Percentiles rank a stretch among this genome's conserved stretches.
These are phyloP conservation scores for Punctularia strigosozonata DNA, from an alignment of 768 basidiomycete genomes.

Conservation along the genomic window DNA sequence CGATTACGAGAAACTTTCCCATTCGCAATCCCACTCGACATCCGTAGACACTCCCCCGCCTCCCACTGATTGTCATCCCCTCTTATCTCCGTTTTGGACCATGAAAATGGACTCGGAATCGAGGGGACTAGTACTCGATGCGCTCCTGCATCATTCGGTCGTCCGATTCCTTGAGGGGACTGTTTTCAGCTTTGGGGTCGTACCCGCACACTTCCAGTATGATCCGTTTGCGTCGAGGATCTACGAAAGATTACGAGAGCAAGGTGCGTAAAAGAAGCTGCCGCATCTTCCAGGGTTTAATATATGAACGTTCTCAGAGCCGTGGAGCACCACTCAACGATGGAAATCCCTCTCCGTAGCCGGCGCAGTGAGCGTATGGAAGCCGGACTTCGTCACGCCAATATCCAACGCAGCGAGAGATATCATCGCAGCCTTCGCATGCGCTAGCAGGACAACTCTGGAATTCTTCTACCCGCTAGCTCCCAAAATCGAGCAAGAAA, in stretches of 20 bases:
- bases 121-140: conserved; percentile 12
- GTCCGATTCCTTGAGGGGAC: conserved; percentile 3
- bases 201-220: background rate
- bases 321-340: conserved; percentile 9
- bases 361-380: background rate
- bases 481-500: background rate
- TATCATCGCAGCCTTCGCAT: conserved; percentile 2
- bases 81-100: too few species aligned
- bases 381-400: background rate
- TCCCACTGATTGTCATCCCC: too few species aligned
- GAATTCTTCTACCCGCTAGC: conserved; percentile 3
- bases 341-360: conserved; percentile 9
- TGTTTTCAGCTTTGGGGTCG: conserved; percentile 1
- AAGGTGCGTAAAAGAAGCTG: conserved; percentile 1
- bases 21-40: background rate
- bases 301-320: conserved; percentile 5
- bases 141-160: conserved; percentile 5
- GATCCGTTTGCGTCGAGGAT: background rate
- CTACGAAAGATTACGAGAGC: background rate
- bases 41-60: background rate
- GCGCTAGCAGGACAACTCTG: conserved; percentile 5
- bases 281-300: background rate
- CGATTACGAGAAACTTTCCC: background rate
- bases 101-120: conserved; percentile 5
- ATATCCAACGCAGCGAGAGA: background rate